Percentiles rank a stretch among this genome's conserved stretches.
These are phyloP conservation scores for Allium fistulosum DNA, from an alignment of 106 monocot species.

Conservation along the genomic window DNA sequence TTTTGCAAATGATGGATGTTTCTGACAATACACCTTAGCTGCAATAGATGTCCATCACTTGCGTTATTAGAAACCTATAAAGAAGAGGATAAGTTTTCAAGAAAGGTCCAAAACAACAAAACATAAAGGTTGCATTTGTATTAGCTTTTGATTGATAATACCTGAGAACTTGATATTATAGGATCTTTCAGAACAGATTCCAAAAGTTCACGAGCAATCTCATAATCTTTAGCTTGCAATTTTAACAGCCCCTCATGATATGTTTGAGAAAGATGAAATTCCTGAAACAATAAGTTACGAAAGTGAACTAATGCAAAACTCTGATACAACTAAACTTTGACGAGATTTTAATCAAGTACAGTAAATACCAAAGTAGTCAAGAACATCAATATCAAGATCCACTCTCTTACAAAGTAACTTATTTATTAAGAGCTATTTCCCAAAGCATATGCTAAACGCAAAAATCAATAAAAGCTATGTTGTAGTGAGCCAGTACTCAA, in stretches of 20 bases:
- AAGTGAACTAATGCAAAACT: no score
- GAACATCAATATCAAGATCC: not conserved
- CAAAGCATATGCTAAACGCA: not conserved
- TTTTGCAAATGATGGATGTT: not conserved
- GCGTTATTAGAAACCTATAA: conserved; percentile 31
- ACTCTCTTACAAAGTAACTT: not conserved
- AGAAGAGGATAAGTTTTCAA: conserved; percentile 4
- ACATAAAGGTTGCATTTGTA: not conserved
- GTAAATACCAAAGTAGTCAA: not conserved
- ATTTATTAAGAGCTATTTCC: not conserved
- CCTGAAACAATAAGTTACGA: conserved; percentile 23
- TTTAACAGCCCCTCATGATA: conserved; percentile 93
- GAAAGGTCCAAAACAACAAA: not conserved
- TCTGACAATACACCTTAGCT: conserved; percentile 46
- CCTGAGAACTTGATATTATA: conserved; percentile 57
- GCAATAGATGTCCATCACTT: conserved; percentile 67
- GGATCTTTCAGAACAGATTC: conserved; percentile 87
- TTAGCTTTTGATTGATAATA: conserved; percentile 4
- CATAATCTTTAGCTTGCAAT: conserved; percentile 72
- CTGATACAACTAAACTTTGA: no score
- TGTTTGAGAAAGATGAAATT: conserved; percentile 90
- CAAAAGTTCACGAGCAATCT: conserved; percentile 71
- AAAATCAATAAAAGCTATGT: not conserved
- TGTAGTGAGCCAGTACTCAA: no score
- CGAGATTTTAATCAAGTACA: no score